Conservation (phyloP, 257 asterid species). For the Gardenia jasminoides region DNA sequence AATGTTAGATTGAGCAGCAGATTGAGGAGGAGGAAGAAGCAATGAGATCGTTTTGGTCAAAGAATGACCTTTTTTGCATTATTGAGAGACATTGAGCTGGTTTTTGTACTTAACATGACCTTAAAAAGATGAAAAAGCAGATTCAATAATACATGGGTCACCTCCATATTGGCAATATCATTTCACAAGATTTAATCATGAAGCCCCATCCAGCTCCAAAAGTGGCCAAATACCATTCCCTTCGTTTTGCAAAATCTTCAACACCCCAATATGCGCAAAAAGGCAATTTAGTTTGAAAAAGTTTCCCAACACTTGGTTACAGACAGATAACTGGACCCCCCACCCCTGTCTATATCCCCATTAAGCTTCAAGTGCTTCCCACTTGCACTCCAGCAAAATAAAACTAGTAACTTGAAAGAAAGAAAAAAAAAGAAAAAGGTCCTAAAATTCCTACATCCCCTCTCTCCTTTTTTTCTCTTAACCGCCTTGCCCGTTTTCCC, state of each 20-base stretch:
- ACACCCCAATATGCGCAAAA: constrained; percentile 24
- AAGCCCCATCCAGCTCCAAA: neutral
- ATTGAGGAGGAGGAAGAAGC: constrained; percentile 17
- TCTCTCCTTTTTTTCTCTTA: neutral
- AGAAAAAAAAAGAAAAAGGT: no score
- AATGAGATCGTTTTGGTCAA: constrained; percentile 29
- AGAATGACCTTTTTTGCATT: constrained; percentile 29
- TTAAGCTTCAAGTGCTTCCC: constrained; percentile 23
- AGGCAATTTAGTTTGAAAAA: constrained; percentile 21
- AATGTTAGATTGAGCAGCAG: constrained; percentile 23
- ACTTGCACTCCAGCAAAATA: constrained; percentile 9
- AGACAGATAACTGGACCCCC: constrained; percentile 23
- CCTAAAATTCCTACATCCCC: constrained; percentile 15
- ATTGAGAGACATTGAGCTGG: constrained; percentile 33
- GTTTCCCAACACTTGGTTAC: constrained; percentile 14
- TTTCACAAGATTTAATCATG: constrained; percentile 19
- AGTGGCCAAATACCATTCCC: constrained; percentile 8
- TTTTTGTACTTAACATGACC: constrained; percentile 24
- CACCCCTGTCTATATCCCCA: neutral
- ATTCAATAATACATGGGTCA: constrained; percentile 26
- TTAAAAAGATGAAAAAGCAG: constrained; percentile 10
- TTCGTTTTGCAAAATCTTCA: constrained; percentile 19
- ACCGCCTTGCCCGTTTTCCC: neutral
- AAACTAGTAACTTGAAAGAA: neutral
- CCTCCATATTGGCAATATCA: constrained; percentile 16